Percentiles rank a stretch among this genome's conserved stretches.
Conservation (phyloP, 2,329 filamentous ascomycete species). For the Ophiostoma populinum region DNA sequence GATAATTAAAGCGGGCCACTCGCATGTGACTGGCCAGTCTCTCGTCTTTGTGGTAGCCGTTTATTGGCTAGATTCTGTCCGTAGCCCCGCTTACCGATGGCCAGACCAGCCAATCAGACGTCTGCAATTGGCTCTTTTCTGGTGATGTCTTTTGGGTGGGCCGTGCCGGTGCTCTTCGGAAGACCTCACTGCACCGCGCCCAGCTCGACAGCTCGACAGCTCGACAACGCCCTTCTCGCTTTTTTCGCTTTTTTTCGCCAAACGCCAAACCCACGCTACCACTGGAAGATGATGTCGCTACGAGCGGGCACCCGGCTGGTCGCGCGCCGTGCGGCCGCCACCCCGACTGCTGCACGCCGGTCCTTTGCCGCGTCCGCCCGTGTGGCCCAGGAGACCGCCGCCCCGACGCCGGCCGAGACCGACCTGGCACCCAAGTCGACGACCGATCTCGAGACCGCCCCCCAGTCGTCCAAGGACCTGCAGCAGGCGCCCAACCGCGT, state of each 20-base stretch:
- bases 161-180: constrained; percentile 1
- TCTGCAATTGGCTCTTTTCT: constrained; percentile 1
- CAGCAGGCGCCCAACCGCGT: constrained; percentile 77
- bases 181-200: constrained; percentile 1
- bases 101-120: constrained; percentile 2
- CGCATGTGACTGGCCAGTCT: no score
- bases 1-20: no score
- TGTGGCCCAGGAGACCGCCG: constrained; percentile 25
- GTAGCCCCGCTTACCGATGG: no score
- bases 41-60: no score
- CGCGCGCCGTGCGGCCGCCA: constrained; percentile 18
- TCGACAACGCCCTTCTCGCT: neutral
- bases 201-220: no score
- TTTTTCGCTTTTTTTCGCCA: neutral
- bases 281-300: constrained; percentile 27
- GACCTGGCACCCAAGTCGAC: constrained; percentile 24
- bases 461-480: constrained; percentile 14
- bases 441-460: constrained; percentile 14
- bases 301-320: constrained; percentile 24
- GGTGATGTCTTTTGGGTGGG: constrained; percentile 1
- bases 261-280: neutral
- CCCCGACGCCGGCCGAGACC: constrained; percentile 21
- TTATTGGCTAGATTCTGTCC: no score
- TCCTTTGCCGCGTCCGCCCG: constrained; percentile 31
- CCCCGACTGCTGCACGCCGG: constrained; percentile 18